A percentile compares a stretch with the other conserved stretches of the same genome.
Evolutionary conservation across 2,329 filamentous ascomycete species (phyloP).

Genomic region (Microcyclosporella mali): DNA sequence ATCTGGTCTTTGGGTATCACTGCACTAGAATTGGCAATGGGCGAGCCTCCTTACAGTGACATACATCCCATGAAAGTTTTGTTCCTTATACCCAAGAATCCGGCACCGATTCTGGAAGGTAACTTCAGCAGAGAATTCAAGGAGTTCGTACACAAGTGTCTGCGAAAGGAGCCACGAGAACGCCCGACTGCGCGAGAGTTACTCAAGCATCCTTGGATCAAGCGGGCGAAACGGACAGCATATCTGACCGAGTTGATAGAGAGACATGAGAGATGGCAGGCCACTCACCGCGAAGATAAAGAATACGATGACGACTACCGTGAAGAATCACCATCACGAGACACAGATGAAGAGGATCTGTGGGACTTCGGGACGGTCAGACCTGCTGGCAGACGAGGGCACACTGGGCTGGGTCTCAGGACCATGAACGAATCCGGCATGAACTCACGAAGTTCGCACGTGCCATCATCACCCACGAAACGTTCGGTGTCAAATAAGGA

Average conservation of each 20-base stretch:
- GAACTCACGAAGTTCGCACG: conserved; percentile 56
- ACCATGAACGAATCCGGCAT: conserved; percentile 74
- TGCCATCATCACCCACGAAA: conserved; percentile 37
- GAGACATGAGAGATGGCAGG: conserved; percentile 78
- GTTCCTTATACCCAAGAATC: conserved; percentile 92
- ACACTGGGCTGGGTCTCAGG: conserved; percentile 58
- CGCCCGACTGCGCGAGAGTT: conserved; percentile 81
- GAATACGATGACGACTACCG: conserved; percentile 54
- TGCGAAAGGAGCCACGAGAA: conserved; percentile 84
- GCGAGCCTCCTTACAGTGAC: conserved; percentile 89
- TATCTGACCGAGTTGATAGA: conserved; percentile 95
- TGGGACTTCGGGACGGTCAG: conserved; percentile 98
- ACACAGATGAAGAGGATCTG: conserved; percentile 70
- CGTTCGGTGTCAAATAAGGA: conserved; percentile 31
- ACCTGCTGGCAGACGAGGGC: conserved; percentile 54
- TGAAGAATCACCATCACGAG: conserved; percentile 37
- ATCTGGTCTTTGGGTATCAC: conserved; percentile 97
- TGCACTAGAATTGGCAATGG: conserved; percentile 81
- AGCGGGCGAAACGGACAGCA: conserved; percentile 88
- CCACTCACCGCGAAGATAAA: conserved; percentile 66
- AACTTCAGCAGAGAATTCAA: conserved; percentile 46
- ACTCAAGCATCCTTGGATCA: conserved; percentile 82
- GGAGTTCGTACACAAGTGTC: conserved; percentile 56
- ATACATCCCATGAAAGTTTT: conserved; percentile 98
- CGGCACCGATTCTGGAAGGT: conserved; percentile 64